phyloP scores from a whole-genome alignment of 495 filamentous ascomycete genomes.

The Podospora pseudopauciseta region DNA sequence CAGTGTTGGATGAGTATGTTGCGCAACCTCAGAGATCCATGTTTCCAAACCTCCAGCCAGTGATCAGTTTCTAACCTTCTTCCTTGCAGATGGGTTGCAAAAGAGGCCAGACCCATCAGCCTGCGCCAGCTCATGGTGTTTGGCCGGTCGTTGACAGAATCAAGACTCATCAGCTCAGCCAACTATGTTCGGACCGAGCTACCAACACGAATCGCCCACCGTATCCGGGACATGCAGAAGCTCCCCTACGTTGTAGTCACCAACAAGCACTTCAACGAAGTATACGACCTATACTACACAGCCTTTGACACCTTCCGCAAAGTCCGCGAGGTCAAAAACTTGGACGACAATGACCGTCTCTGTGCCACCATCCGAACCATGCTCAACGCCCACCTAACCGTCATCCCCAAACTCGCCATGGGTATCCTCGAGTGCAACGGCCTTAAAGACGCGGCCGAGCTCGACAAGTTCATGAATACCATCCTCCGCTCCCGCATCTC shows the following conservation, averaged over 20 bases:
- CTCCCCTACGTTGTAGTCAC: slow-evolving; percentile 93
- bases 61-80: slow-evolving; percentile 24
- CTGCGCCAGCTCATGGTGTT: slow-evolving; percentile 94
- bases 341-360: slow-evolving; percentile 88
- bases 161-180: slow-evolving; percentile 83
- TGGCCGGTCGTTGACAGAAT: slow-evolving; percentile 80
- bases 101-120: slow-evolving; percentile 80
- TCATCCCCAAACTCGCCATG: slow-evolving; percentile 91
- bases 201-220: slow-evolving; percentile 88
- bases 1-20: slow-evolving; percentile 81
- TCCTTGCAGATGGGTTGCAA: slow-evolving; percentile 72
- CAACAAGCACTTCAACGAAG: slow-evolving; percentile 88
- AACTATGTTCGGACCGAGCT: slow-evolving; percentile 97
- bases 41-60: slow-evolving; percentile 1
- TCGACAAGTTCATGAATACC: slow-evolving; percentile 95
- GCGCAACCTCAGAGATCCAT: neutral
- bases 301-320: slow-evolving; percentile 88
- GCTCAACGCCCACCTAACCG: slow-evolving; percentile 81
- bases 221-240: slow-evolving; percentile 95
- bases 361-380: slow-evolving; percentile 77
- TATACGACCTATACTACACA: slow-evolving; percentile 94
- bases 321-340: slow-evolving; percentile 73
- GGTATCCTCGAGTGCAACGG: slow-evolving; percentile 84
- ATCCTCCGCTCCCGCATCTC: slow-evolving; percentile 89
- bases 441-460: slow-evolving; percentile 69